Evolutionary conservation across 2,329 filamentous ascomycete genomes (phyloP).

Genomic region (Graphium sp.): DNA sequence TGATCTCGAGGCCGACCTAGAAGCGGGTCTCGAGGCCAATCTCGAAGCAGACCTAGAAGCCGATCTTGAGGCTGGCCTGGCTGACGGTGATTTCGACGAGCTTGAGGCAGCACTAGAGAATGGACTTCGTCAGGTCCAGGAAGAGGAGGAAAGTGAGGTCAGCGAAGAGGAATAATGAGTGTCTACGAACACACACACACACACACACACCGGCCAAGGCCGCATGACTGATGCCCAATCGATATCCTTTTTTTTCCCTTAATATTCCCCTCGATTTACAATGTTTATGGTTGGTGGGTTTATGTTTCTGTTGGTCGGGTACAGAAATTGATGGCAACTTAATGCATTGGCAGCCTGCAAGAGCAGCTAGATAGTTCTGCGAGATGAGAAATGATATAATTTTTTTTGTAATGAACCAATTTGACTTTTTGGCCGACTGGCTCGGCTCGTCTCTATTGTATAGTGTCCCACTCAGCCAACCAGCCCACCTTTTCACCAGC

Average conservation of each 20-base stretch:
- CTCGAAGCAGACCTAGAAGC: conserved; percentile 5
- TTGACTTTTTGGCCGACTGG: not conserved
- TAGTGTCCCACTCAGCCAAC: conserved; percentile 60
- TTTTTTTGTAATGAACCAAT: not conserved
- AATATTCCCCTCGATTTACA: not conserved
- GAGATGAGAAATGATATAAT: not conserved
- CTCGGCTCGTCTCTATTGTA: conserved; percentile 15
- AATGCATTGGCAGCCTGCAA: not conserved
- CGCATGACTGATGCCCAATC: no score
- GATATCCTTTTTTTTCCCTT: conserved; percentile 2
- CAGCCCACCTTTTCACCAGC: conserved; percentile 65
- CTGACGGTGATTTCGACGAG: conserved; percentile 28
- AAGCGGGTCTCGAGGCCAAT: conserved; percentile 6
- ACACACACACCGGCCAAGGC: no score
- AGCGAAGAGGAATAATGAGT: conserved; percentile 47
- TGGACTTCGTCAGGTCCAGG: conserved; percentile 26
- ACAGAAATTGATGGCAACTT: not conserved
- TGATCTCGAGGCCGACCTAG: conserved; percentile 8
- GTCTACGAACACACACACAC: no score
- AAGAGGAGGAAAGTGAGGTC: conserved; percentile 43
- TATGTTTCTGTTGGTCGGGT: not conserved
- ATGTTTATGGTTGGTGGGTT: conserved; percentile 1
- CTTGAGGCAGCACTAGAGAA: conserved; percentile 41
- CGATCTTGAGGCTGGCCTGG: conserved; percentile 12
- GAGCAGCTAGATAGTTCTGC: not conserved